Evolutionary conservation across 768 basidiomycete genomes (phyloP).

Genomic region (Gymnopilus dilepis): DNA sequence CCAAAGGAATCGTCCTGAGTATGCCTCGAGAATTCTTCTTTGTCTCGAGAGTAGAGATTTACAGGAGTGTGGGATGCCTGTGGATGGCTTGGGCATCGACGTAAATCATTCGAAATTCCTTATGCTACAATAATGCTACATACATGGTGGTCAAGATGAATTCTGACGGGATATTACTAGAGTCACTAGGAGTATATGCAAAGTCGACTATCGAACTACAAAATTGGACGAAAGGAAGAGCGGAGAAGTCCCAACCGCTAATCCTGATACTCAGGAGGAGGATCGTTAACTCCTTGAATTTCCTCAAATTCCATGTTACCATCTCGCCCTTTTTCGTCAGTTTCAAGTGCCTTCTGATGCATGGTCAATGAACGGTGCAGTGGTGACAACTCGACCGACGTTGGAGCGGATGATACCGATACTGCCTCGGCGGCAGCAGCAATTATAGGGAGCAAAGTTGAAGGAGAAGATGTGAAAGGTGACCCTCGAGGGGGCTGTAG

Average conservation of each 20-base stretch:
- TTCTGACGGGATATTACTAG: no score
- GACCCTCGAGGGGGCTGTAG: slow-evolving; percentile 20
- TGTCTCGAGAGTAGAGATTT: no score
- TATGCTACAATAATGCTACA: no score
- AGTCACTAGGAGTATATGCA: no score
- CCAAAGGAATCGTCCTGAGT: background rate
- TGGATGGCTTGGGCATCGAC: no score
- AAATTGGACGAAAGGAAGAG: no score
- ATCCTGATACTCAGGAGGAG: slow-evolving; percentile 26
- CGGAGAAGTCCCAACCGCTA: background rate
- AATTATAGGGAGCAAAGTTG: slow-evolving; percentile 4
- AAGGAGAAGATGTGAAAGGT: slow-evolving; percentile 10
- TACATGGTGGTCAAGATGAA: no score
- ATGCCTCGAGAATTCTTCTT: background rate
- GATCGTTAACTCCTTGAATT: slow-evolving; percentile 20
- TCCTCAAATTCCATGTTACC: slow-evolving; percentile 7
- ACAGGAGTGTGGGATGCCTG: no score
- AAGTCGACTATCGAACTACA: no score
- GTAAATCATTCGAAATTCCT: no score
- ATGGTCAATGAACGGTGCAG: slow-evolving; percentile 29
- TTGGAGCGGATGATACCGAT: background rate
- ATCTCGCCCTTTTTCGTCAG: slow-evolving; percentile 21
- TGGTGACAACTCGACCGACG: slow-evolving; percentile 15
- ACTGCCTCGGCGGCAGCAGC: slow-evolving; percentile 3
- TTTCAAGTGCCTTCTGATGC: slow-evolving; percentile 34